Percentiles rank a stretch among this genome's conserved stretches.
phyloP scores from a whole-genome alignment of 768 basidiomycete species.

The Tulasnella calospora region DNA sequence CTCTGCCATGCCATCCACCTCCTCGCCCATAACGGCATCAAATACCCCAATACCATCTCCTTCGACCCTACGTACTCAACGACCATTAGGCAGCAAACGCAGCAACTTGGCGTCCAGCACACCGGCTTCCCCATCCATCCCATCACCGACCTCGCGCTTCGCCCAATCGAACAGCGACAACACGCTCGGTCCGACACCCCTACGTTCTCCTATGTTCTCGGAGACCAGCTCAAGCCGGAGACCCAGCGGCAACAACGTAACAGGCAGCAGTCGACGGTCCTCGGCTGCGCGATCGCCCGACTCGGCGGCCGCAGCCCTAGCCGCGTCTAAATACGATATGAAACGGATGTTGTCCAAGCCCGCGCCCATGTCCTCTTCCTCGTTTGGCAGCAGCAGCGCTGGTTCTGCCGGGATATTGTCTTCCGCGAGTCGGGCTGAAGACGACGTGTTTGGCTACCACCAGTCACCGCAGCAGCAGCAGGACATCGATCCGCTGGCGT shows the following conservation, averaged over 20 bases:
- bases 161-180: not conserved
- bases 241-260: not conserved
- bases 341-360: conserved; percentile 2
- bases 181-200: not conserved
- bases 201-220: not conserved
- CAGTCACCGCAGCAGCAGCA: not conserved
- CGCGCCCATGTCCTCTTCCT: not conserved
- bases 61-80: not conserved
- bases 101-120: not conserved
- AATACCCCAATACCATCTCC: not conserved
- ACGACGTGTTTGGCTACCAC: not conserved
- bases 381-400: not conserved
- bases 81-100: not conserved
- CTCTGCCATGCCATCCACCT: not conserved
- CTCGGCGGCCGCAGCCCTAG: not conserved
- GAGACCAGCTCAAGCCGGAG: not conserved
- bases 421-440: not conserved
- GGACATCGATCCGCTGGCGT: not conserved
- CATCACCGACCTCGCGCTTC: not conserved
- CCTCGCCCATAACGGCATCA: not conserved
- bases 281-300: conserved; percentile 3
- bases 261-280: not conserved
- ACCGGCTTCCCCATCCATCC: not conserved
- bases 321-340: conserved; percentile 5
- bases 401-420: not conserved